These are phyloP conservation scores for Trypanosoma conorhini DNA, from an alignment of 208 protist genomes.

Conservation along the genomic window DNA sequence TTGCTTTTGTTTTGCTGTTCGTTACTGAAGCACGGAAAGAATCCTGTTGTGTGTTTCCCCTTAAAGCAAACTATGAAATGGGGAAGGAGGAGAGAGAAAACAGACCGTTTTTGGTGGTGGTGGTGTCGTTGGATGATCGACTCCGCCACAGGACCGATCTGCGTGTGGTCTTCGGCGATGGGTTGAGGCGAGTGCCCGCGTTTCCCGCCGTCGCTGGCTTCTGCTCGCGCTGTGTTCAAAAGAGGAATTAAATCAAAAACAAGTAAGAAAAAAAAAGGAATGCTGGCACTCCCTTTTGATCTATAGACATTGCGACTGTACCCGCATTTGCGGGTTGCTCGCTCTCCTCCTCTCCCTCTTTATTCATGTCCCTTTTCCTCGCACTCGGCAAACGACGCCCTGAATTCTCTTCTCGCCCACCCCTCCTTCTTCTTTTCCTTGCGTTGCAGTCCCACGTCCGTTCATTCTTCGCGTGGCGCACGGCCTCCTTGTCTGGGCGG, in stretches of 20 bases:
- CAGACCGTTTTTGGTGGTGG: too few relatives aligned
- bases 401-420: not conserved
- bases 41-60: too few relatives aligned
- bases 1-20: too few relatives aligned
- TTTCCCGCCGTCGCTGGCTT: not conserved
- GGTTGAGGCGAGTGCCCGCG: too few relatives aligned
- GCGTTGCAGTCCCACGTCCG: not conserved
- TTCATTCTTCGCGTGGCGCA: not conserved
- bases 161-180: too few relatives aligned
- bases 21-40: too few relatives aligned
- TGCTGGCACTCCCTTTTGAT: not conserved
- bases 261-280: too few relatives aligned
- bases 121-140: too few relatives aligned
- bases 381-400: not conserved
- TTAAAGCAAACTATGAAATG: too few relatives aligned
- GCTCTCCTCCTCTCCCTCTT: not conserved
- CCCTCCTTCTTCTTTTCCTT: constrained; percentile 15
- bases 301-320: not conserved
- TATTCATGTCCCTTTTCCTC: not conserved
- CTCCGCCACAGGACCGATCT: too few relatives aligned
- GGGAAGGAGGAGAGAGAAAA: too few relatives aligned
- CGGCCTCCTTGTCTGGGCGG: not conserved
- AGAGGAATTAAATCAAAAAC: not conserved
- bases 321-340: not conserved
- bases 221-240: not conserved